These are phyloP conservation scores for Penicillium sp. DNA, from an alignment of 2,329 filamentous ascomycete species.

Conservation along the genomic window DNA sequence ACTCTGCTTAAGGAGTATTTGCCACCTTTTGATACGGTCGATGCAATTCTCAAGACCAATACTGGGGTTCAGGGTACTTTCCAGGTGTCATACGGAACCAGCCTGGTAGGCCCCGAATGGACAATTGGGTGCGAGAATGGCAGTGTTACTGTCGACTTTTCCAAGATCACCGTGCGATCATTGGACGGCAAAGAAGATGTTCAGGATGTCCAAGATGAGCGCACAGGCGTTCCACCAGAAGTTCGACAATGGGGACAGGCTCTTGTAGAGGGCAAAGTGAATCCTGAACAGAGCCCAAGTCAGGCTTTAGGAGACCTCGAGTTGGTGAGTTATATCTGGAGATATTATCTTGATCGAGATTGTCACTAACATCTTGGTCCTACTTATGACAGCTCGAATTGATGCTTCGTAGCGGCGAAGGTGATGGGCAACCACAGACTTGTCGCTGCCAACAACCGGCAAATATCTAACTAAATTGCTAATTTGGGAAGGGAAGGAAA, in stretches of 20 bases:
- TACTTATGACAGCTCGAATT: constrained; percentile 7
- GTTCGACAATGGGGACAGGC: constrained; percentile 19
- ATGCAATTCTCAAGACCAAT: constrained; percentile 62
- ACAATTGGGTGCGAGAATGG: constrained; percentile 47
- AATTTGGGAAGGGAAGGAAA: neutral
- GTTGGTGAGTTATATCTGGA: constrained; percentile 12
- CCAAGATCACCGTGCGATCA: constrained; percentile 13
- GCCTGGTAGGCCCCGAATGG: constrained; percentile 10
- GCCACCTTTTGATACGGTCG: constrained; percentile 70
- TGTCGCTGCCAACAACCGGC: constrained; percentile 4
- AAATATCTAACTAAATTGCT: neutral
- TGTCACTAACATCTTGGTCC: neutral
- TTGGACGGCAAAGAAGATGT: constrained; percentile 15
- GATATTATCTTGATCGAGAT: neutral
- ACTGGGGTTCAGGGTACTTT: constrained; percentile 64
- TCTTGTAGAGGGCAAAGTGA: constrained; percentile 10
- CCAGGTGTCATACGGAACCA: constrained; percentile 59
- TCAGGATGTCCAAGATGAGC: constrained; percentile 7
- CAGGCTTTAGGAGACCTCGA: constrained; percentile 27
- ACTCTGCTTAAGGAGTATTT: constrained; percentile 62
- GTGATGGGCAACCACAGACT: constrained; percentile 4
- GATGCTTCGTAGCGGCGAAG: constrained; percentile 11
- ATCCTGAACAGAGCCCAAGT: constrained; percentile 22
- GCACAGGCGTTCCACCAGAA: constrained; percentile 17
- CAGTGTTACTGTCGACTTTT: constrained; percentile 32